These are phyloP conservation scores for Eimeria praecox DNA, from an alignment of 169 alveolate species.

Conservation along the genomic window DNA sequence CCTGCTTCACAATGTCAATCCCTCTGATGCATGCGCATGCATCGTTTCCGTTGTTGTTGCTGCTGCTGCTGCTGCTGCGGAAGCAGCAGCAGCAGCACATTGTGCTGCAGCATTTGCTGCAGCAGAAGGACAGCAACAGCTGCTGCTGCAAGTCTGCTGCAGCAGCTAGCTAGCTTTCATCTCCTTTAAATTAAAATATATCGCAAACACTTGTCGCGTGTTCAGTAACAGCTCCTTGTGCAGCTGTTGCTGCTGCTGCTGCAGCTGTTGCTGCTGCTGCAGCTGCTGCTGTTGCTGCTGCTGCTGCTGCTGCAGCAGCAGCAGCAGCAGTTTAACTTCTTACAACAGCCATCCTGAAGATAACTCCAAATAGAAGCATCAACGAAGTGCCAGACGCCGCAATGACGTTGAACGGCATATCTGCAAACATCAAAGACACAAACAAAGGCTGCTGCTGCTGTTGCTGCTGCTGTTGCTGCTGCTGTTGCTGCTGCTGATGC, in stretches of 20 bases:
- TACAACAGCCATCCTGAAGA: not conserved
- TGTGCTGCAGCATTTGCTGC: slow-evolving; percentile 20
- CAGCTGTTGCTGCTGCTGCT: not conserved
- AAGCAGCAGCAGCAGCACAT: not conserved
- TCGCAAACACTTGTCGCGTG: not conserved
- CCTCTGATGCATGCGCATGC: not conserved
- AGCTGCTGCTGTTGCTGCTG: not conserved
- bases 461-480: not conserved
- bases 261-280: not conserved
- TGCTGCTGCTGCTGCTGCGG: not conserved
- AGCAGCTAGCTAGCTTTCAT: not conserved
- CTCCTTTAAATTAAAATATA: not conserved
- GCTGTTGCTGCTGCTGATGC: not conserved
- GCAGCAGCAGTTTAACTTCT: not conserved
- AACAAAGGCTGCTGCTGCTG: not conserved
- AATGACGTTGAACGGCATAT: slow-evolving; percentile 29
- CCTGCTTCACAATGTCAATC: not conserved
- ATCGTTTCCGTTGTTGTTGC: not conserved
- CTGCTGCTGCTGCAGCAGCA: slow-evolving; percentile 1
- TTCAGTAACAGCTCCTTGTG: not conserved
- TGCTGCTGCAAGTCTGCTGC: slow-evolving; percentile 24
- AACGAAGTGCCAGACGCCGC: not conserved
- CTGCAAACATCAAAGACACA: not conserved
- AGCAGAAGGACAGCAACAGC: not conserved
- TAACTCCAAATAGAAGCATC: slow-evolving; percentile 4